Evolutionary conservation across 352 stramenopile genomes (phyloP), one percentile per base, ranked within the genome.

Genomic region (Hyaloperonospora arabidopsidis): DNA sequence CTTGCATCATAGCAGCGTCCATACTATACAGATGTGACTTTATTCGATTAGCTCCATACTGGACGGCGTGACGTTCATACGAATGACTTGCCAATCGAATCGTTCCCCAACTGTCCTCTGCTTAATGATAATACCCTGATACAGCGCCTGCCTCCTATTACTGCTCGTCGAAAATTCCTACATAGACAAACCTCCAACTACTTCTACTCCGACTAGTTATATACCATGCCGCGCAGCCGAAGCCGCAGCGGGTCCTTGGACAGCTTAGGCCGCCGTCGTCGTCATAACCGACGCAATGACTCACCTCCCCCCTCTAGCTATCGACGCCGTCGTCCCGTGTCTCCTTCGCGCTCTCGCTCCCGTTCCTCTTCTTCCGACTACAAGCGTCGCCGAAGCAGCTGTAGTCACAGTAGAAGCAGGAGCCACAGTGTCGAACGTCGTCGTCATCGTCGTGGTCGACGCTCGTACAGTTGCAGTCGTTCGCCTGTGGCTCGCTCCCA

Each of bases 191-290:
- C 12, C 2, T 15, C 12, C 12, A 11, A 5, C n/a, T 41, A 3
- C n/a, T 18, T 15, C 12, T 11, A 3, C 12, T 15, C n/a, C n/a
- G 12, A 47, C 21, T 15, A 44, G 10, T 50, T 39, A 25, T 34
- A 18, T 41, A 59, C 59, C 44, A 67, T 67, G 59, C 14, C 38
- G 18, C 54, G 41, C 1, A 53, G 49, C 39, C 64, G 52, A 45
- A 71, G 59, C 40, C 76, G 76, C 12, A 88, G 79, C 52, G 55
- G 51, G 18, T 90, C 80, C 18, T 48, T 87, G 22, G 80, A 90
- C 65, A 87, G 72, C 52, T 65, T 87, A 45, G 80, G 80, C 13
- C 76, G 76, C 28, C 52, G 63, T 23, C 40, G 52, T 1, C 52
- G 62, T 14, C 59, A 59, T 34, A 50, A 61, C 23, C 40, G 52